These are phyloP conservation scores for Beauveria sp. DNA, from an alignment of 2,329 filamentous ascomycete genomes.

Conservation along the genomic window DNA sequence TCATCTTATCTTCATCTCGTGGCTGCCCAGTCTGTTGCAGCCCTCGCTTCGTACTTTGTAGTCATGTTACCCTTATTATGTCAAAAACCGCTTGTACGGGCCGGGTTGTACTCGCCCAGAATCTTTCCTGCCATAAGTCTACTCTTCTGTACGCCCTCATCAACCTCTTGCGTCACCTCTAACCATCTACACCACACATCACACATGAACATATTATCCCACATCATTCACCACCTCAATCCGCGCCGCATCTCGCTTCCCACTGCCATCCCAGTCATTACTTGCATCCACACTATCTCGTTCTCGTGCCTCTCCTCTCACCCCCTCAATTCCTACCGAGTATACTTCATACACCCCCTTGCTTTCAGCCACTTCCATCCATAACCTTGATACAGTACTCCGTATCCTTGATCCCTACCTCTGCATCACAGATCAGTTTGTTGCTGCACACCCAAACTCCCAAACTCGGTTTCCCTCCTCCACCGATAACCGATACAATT, in stretches of 20 bases:
- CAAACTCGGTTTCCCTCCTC: neutral
- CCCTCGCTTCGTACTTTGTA: too few relatives aligned
- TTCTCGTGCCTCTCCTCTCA: too few relatives aligned
- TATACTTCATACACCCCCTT: too few relatives aligned
- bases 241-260: neutral
- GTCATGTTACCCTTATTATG: too few relatives aligned
- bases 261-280: neutral
- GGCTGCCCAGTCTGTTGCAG: too few relatives aligned
- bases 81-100: too few relatives aligned
- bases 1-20: too few relatives aligned
- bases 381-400: too few relatives aligned
- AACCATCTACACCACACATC: neutral
- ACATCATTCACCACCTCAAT: neutral
- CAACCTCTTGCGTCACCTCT: neutral
- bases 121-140: too few relatives aligned
- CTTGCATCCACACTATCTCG: neutral
- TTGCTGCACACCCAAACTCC: neutral
- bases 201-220: neutral
- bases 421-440: neutral
- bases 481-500: conserved; percentile 9
- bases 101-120: too few relatives aligned
- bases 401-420: too few relatives aligned
- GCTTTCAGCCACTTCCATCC: too few relatives aligned
- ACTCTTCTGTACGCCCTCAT: neutral
- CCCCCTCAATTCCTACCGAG: neutral